These are phyloP conservation scores for Tolypocladium tundrense DNA, from an alignment of 2,329 filamentous ascomycete species.

Conservation along the genomic window DNA sequence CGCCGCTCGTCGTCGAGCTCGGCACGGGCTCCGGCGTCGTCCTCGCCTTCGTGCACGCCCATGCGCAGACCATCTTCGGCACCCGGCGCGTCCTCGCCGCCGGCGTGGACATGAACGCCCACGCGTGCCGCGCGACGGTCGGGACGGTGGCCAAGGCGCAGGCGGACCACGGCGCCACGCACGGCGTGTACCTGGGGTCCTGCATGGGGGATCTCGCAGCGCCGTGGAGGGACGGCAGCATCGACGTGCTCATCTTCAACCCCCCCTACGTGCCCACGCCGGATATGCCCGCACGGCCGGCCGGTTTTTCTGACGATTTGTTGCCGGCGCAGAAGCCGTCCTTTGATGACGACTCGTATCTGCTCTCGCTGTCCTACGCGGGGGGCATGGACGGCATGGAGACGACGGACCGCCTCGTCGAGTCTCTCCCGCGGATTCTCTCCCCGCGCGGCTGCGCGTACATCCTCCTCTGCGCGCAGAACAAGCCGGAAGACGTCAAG, in stretches of 20 bases:
- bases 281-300: slow-evolving; percentile 50
- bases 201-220: slow-evolving; percentile 60
- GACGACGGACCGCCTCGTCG: slow-evolving; percentile 71
- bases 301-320: slow-evolving; percentile 13
- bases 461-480: slow-evolving; percentile 81
- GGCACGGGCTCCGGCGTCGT: slow-evolving; percentile 90
- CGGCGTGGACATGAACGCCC: slow-evolving; percentile 74
- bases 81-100: slow-evolving; percentile 59
- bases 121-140: slow-evolving; percentile 68
- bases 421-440: slow-evolving; percentile 55
- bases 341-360: slow-evolving; percentile 73
- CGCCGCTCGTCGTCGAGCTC: slow-evolving; percentile 68
- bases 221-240: slow-evolving; percentile 41
- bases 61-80: slow-evolving; percentile 64
- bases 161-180: slow-evolving; percentile 21
- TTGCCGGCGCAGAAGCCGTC: slow-evolving; percentile 22
- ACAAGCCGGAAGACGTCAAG: slow-evolving; percentile 69
- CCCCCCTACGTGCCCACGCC: slow-evolving; percentile 91
- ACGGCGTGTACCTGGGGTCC: slow-evolving; percentile 51
- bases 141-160: slow-evolving; percentile 52
- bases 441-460: slow-evolving; percentile 69
- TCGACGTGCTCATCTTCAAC: slow-evolving; percentile 92
- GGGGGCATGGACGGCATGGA: slow-evolving; percentile 91
- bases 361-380: slow-evolving; percentile 79
- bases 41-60: slow-evolving; percentile 75